A percentile compares a stretch with the other conserved stretches of the same genome.
Conservation (phyloP, 805 yeast species). For the Wickerhamiella hasegawae region DNA sequence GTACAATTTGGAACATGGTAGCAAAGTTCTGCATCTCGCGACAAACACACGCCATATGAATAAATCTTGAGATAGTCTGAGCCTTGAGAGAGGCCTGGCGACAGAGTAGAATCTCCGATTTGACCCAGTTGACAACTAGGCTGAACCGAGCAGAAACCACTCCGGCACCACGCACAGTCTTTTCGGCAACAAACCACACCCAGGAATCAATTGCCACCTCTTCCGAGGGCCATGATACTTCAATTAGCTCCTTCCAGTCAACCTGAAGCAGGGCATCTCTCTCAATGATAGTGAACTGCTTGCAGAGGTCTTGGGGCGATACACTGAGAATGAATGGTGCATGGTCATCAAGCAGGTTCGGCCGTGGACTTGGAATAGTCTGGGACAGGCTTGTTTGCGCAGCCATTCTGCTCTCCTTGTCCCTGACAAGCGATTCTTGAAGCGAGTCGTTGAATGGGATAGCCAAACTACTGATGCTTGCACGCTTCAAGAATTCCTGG, state of each 20-base stretch:
- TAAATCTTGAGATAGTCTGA: conserved; percentile 64
- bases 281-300: conserved; percentile 78
- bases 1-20: conserved; percentile 70
- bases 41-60: conserved; percentile 72
- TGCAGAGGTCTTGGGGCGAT: conserved; percentile 49
- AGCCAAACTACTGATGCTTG: conserved; percentile 2
- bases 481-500: neutral
- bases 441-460: too few relatives aligned
- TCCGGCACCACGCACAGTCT: conserved; percentile 53
- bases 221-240: conserved; percentile 54
- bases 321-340: conserved; percentile 69
- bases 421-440: too few relatives aligned
- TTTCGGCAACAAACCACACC: conserved; percentile 55
- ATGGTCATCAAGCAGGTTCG: conserved; percentile 35
- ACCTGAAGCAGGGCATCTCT: conserved; percentile 67
- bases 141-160: conserved; percentile 76
- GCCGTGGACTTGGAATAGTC: too few relatives aligned
- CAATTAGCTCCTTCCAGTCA: conserved; percentile 83
- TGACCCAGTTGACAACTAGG: conserved; percentile 79
- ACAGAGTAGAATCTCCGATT: conserved; percentile 71
- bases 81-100: conserved; percentile 41
- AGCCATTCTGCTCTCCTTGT: too few relatives aligned
- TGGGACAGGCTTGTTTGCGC: too few relatives aligned
- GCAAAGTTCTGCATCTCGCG: conserved; percentile 62
- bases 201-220: conserved; percentile 63